A percentile compares a stretch with the other conserved stretches of the same genome.
Conservation (phyloP, 2,329 filamentous ascomycete species). For the Colletotrichum costaricense region DNA sequence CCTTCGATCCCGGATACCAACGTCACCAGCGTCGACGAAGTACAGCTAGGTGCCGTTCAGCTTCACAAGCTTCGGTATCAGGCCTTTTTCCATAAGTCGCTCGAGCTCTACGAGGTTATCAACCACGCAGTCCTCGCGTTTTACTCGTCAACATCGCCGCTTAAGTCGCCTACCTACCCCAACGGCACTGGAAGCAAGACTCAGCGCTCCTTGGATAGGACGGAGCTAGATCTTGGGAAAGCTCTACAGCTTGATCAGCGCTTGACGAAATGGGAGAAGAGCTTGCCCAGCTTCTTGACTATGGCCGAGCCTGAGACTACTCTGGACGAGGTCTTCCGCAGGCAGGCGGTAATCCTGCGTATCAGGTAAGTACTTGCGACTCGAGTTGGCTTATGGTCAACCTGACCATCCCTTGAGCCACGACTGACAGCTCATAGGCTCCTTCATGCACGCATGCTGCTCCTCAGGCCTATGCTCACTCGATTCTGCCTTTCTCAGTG, state of each 20-base stretch:
- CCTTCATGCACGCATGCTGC: slow-evolving; percentile 47
- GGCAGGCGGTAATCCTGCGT: slow-evolving; percentile 47
- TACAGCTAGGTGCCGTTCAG: neutral
- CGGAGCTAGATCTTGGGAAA: slow-evolving; percentile 41
- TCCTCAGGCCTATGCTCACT: slow-evolving; percentile 47
- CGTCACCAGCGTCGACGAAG: neutral
- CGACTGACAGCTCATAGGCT: slow-evolving; percentile 37
- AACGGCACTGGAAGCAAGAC: neutral
- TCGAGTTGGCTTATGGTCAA: too few relatives aligned
- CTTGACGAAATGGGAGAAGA: slow-evolving; percentile 46
- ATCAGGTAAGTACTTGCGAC: slow-evolving; percentile 42
- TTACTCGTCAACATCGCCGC: slow-evolving; percentile 37
- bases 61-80: slow-evolving; percentile 21
- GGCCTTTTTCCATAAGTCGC: slow-evolving; percentile 48
- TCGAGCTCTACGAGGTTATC: slow-evolving; percentile 51
- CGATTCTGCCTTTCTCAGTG: slow-evolving; percentile 45
- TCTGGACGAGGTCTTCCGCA: slow-evolving; percentile 40
- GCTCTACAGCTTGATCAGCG: slow-evolving; percentile 46
- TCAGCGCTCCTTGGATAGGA: neutral
- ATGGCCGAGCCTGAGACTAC: slow-evolving; percentile 36
- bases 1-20: slow-evolving; percentile 36
- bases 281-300: slow-evolving; percentile 41
- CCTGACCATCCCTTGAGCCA: too few relatives aligned
- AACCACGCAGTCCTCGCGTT: slow-evolving; percentile 44
- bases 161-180: neutral